Evolutionary conservation across 2,329 filamentous ascomycete species (phyloP).

Genomic region (Ophiocordyceps camponoti-saundersi): DNA sequence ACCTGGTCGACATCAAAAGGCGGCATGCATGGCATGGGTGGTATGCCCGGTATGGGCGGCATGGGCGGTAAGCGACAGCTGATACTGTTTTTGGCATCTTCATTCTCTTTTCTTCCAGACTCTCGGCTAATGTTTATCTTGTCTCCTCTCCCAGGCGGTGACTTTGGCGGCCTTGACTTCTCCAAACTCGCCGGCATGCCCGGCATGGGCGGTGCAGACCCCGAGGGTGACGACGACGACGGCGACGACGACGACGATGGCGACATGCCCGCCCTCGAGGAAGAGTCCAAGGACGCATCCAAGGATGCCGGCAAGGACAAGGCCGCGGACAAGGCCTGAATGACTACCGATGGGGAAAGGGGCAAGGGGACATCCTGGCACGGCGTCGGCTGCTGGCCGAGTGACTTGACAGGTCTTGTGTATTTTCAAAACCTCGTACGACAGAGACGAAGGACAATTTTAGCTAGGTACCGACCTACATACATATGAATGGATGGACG

Average conservation of each 20-base stretch:
- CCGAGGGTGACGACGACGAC: slow-evolving; percentile 28
- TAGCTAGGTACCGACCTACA: not conserved
- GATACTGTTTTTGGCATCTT: slow-evolving; percentile 37
- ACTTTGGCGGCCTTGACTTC: slow-evolving; percentile 84
- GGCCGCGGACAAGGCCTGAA: slow-evolving; percentile 21
- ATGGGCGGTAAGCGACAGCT: slow-evolving; percentile 51
- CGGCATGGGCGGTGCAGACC: slow-evolving; percentile 21
- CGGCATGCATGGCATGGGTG: slow-evolving; percentile 37
- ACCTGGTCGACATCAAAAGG: slow-evolving; percentile 15
- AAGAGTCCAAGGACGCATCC: slow-evolving; percentile 29
- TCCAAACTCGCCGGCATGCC: slow-evolving; percentile 58
- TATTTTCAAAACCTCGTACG: not conserved
- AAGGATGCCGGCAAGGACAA: slow-evolving; percentile 9
- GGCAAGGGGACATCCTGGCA: not conserved
- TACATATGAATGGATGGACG: too few relatives aligned
- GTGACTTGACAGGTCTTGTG: not conserved
- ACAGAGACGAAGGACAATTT: not conserved
- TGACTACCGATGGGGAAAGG: not conserved
- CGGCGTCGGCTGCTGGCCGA: too few relatives aligned
- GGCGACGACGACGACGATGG: slow-evolving; percentile 50
- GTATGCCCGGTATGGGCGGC: slow-evolving; percentile 41
- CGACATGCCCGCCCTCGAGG: slow-evolving; percentile 73
- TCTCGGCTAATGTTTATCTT: not conserved
- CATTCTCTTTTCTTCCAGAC: not conserved
- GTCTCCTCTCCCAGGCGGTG: slow-evolving; percentile 23